Percentiles rank a stretch among this genome's conserved stretches.
These are phyloP conservation scores for Geotrichum cucujoidarum DNA, from an alignment of 1,139 yeast species.

Conservation along the genomic window DNA sequence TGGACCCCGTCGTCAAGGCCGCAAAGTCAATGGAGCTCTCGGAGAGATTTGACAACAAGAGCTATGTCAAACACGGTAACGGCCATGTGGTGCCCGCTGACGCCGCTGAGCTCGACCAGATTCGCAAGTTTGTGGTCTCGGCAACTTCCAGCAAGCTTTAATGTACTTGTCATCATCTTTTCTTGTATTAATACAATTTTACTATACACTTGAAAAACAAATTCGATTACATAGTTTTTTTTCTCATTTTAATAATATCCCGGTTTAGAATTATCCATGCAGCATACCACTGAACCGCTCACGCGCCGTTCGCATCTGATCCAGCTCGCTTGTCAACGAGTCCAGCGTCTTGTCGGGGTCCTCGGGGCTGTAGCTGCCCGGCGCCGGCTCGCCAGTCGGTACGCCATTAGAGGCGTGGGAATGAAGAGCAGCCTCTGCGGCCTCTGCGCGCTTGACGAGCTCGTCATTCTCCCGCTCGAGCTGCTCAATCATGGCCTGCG, in stretches of 20 bases:
- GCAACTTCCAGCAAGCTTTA: no score
- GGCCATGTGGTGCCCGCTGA: conserved; percentile 73
- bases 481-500: conserved; percentile 24
- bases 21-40: conserved; percentile 56
- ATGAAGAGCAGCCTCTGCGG: conserved; percentile 19
- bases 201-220: no score
- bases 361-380: conserved; percentile 1
- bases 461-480: conserved; percentile 22
- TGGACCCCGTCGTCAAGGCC: conserved; percentile 86
- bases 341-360: conserved; percentile 29
- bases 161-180: no score
- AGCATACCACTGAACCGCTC: conserved; percentile 23
- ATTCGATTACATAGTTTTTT: no score
- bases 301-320: conserved; percentile 26
- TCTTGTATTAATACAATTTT: neutral
- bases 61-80: conserved; percentile 52
- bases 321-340: conserved; percentile 26
- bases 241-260: neutral
- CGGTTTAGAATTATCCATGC: neutral
- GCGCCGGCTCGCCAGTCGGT: no score
- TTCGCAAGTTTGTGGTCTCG: neutral
- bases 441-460: conserved; percentile 18
- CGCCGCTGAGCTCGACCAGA: neutral
- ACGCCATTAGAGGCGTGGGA: conserved; percentile 7
- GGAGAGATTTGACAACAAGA: conserved; percentile 43